These are phyloP conservation scores for Pterula multifida DNA, from an alignment of 1,284 basidiomycete genomes.

Conservation along the genomic window DNA sequence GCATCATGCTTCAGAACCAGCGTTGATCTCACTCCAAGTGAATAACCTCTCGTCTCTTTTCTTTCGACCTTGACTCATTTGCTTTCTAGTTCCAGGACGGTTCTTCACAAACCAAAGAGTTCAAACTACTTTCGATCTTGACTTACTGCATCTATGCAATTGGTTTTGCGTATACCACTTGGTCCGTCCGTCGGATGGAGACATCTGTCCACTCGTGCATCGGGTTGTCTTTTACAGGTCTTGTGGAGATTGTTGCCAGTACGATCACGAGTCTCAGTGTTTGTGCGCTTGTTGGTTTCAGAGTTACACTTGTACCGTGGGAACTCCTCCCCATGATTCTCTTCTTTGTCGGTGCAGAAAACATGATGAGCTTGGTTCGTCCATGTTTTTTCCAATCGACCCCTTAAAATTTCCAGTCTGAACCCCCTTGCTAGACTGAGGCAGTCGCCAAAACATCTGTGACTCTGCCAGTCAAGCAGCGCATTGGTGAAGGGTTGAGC, in stretches of 20 bases:
- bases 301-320: slow-evolving; percentile 83
- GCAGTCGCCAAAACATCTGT: slow-evolving; percentile 87
- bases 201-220: slow-evolving; percentile 81
- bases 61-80: neutral
- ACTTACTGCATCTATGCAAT: slow-evolving; percentile 72
- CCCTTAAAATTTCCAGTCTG: slow-evolving; percentile 5
- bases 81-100: slow-evolving; percentile 37
- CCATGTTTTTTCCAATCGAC: slow-evolving; percentile 3
- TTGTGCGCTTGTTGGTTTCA: slow-evolving; percentile 76
- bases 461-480: slow-evolving; percentile 81
- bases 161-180: slow-evolving; percentile 70
- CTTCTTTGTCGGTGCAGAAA: slow-evolving; percentile 92
- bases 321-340: slow-evolving; percentile 88
- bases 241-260: slow-evolving; percentile 84
- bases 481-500: slow-evolving; percentile 82
- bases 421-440: slow-evolving; percentile 46
- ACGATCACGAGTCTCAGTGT: slow-evolving; percentile 90
- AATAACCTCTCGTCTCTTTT: slow-evolving; percentile 6
- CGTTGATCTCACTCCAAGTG: neutral
- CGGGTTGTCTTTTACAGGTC: slow-evolving; percentile 87
- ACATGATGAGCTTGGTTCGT: slow-evolving; percentile 85
- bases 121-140: slow-evolving; percentile 57
- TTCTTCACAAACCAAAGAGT: slow-evolving; percentile 25
- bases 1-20: neutral
- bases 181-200: slow-evolving; percentile 64